Base-by-base conservation (phyloP, 176 grass and related monocot genomes). In the Ensete ventricosum region DNA sequence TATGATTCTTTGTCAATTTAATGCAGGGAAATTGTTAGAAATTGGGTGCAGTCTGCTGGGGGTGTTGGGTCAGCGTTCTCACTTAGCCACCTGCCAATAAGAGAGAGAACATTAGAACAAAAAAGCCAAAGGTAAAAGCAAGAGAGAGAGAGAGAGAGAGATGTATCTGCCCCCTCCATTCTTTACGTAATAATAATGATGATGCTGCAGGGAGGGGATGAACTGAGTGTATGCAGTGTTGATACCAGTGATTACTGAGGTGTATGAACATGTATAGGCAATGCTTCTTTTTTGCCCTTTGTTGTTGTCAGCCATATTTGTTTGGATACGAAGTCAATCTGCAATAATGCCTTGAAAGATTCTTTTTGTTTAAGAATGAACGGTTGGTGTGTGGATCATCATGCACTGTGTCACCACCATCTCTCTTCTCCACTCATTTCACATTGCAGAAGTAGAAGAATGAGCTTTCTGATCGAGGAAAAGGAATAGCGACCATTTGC, bases 21-120 rank as follows among this genome's bases (percentile, higher is more conserved):
- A 75, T 81, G 3, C 89, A 96, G 93, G 93, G 66, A 92, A 78
- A 81, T 54, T 96, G 73, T 50, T 96, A 71, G 89, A 92, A 83
- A 71, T 83, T 16, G 87, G 83, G 16, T 96, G 93, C 85, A 75
- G 77, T 4, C 50, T 91, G 21, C 67, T 88, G 12, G 81, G 67
- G n/a, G 67, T 65, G 55, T 78, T 96, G 0, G 93, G 93, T 13
- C 71, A 62, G 79, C 87, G 82, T 64, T 78, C 81, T 55, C 81
- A 55, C 9, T 71, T 86, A 53, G 54, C 52, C 11, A 74, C 82
- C 77, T 96, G 93, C 87, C 83, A 88, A 60, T 90, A 74, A 17
- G 14, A 79, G 78, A 68, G 55, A 58, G 11, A 62, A 2, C 14
- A 62, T 6, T 17, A 60, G n/a, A 60, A 2, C 6, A 23, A n/a